A percentile compares a stretch with the other conserved stretches of the same genome.
phyloP scores from a whole-genome alignment of 2,329 filamentous ascomycete genomes.

The Colletotrichum tropicale region DNA sequence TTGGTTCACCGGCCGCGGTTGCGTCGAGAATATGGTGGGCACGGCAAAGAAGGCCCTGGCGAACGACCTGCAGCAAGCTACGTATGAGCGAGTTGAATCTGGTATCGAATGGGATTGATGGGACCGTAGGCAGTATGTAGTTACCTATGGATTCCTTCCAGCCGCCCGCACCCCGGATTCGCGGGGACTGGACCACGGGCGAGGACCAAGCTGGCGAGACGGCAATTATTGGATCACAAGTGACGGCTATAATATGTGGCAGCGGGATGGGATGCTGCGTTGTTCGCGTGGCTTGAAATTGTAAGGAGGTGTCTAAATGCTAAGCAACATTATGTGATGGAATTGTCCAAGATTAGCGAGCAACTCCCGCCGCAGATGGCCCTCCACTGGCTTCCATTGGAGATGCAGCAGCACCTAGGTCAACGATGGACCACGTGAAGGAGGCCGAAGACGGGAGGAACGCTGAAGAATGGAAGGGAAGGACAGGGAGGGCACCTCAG shows the following conservation, averaged over 20 bases:
- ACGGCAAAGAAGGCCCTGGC: conserved; percentile 5
- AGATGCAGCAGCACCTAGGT: background rate
- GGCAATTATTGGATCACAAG: background rate
- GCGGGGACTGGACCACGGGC: background rate
- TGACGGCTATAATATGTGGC: background rate
- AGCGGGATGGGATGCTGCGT: background rate
- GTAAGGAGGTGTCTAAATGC: background rate
- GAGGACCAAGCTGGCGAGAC: background rate
- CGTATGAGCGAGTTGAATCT: background rate
- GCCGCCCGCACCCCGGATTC: conserved; percentile 4
- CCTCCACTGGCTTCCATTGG: background rate
- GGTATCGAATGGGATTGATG: conserved; percentile 13
- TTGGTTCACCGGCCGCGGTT: background rate
- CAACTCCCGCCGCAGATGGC: background rate
- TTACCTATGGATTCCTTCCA: background rate
- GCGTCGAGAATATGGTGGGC: background rate
- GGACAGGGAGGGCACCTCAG: background rate
- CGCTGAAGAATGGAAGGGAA: background rate
- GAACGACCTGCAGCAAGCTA: background rate
- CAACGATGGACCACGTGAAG: background rate
- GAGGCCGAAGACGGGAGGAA: background rate
- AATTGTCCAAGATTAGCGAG: background rate
- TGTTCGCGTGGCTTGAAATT: background rate
- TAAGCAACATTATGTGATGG: background rate
- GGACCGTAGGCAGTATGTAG: background rate